Evolutionary conservation across 768 basidiomycete species (phyloP), one percentile per base, ranked within the genome.

Genomic region (Collybia sordida): DNA sequence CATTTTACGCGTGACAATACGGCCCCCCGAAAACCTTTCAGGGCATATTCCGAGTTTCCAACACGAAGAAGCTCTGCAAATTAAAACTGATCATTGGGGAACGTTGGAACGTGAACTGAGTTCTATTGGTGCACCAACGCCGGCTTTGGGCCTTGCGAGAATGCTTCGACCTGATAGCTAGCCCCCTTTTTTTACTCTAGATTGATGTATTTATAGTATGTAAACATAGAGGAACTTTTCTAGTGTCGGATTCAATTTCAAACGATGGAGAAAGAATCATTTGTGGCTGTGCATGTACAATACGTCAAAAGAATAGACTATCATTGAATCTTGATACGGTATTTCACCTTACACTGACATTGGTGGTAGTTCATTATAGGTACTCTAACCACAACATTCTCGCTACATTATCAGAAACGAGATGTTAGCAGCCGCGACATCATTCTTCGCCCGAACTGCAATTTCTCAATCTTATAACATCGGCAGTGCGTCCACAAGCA

Each of bases 401-500:
- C 9, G 9, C 25, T 27, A 27, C 25, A 4, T 4, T 31, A 31
- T 47, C 45, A 34, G 23, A 21, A 44, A 36, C 25, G 61, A 50
- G 44, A 88, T 93, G 86, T 71, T 93, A 48, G 90, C 90, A 24
- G 90, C 85, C 7, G 91, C 91, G 21, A 82, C 85, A 3, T 90
- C 90, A 9, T 88, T 93, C 71, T 90, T 93, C 64, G 80, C 80
- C 27, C 77, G 91, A 17, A 88, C 90, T 6, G 83, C 83, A 40
- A 90, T 93, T 52, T 87, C 85, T 3, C 87, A 90, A 67, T 85
- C 83, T 5, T 93, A 93, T 61, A 83, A 77, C 55, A 80, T 90
- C 55, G 85, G 81, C 1, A 54, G 64, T 35, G 57, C 73, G 18
- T 61, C 69, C 39, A 12, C 31, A 31, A 66, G 67, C 41, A 80